A percentile compares a stretch with the other conserved stretches of the same genome.
Conservation (phyloP, 169 alveolate species). For the Eimeria tenella region DNA sequence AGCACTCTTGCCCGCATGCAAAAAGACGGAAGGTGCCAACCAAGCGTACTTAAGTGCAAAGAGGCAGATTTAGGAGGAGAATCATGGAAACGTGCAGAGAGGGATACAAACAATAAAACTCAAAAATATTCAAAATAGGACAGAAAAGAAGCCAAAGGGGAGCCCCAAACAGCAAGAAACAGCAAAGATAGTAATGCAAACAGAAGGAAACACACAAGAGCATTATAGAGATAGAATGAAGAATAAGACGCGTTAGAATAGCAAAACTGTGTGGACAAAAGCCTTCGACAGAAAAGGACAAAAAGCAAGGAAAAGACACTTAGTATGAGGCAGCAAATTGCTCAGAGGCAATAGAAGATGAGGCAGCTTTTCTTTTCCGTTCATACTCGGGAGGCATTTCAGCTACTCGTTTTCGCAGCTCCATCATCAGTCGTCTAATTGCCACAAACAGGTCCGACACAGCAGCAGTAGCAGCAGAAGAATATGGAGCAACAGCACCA, state of each 20-base stretch:
- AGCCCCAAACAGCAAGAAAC: background rate
- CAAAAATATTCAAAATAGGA: background rate
- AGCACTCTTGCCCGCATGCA: too few relatives aligned
- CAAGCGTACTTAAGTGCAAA: too few relatives aligned
- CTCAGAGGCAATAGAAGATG: too few relatives aligned
- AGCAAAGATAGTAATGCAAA: background rate
- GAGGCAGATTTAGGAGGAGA: background rate
- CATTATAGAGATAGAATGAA: too few relatives aligned
- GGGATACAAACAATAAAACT: background rate
- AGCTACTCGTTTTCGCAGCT: constrained; percentile 14
- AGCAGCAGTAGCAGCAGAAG: background rate
- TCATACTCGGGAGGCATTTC: constrained; percentile 2
- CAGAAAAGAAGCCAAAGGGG: background rate
- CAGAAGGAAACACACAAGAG: background rate
- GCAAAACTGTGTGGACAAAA: too few relatives aligned
- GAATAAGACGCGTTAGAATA: too few relatives aligned
- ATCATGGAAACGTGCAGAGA: background rate
- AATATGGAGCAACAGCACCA: background rate
- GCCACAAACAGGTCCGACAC: background rate
- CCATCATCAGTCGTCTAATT: background rate
- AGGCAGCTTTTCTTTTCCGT: too few relatives aligned
- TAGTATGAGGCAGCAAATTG: too few relatives aligned
- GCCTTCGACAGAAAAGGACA: background rate
- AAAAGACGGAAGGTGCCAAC: too few relatives aligned
- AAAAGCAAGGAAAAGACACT: background rate